phyloP scores from a whole-genome alignment of 306 rosid genomes.

The Cicer judaicum region DNA sequence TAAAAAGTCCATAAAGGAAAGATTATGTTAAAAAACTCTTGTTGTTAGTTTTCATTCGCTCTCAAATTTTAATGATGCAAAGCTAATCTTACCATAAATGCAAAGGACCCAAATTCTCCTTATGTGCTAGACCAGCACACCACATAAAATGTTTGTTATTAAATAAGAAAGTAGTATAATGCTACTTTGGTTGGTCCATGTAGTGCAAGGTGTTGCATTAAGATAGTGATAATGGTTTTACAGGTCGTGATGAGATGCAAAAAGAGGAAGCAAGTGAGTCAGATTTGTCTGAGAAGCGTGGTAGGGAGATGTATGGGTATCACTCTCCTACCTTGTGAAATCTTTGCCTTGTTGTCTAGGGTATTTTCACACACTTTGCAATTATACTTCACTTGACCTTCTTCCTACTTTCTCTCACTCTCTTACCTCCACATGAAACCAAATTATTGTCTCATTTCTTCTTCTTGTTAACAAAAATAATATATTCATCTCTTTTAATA shows the following conservation, averaged over 20 bases:
- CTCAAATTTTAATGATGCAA: constrained; percentile 41
- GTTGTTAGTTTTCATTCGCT: not conserved
- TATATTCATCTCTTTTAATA: too few species aligned
- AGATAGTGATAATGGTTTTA: constrained; percentile 52
- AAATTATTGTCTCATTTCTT: not conserved
- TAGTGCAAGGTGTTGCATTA: constrained; percentile 53
- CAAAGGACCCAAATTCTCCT: constrained; percentile 37
- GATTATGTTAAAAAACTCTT: not conserved
- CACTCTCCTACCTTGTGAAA: constrained; percentile 53
- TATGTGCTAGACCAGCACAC: constrained; percentile 42
- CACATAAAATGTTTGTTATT: constrained; percentile 47
- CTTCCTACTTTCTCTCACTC: constrained; percentile 43
- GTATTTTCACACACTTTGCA: constrained; percentile 60
- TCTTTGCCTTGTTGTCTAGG: constrained; percentile 60
- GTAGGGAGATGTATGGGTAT: constrained; percentile 13
- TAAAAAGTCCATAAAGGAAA: not conserved
- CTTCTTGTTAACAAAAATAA: too few species aligned
- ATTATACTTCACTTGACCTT: constrained; percentile 49
- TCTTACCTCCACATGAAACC: constrained; percentile 47
- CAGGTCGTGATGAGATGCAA: constrained; percentile 84
- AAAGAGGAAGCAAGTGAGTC: constrained; percentile 46
- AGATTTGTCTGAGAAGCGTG: constrained; percentile 50
- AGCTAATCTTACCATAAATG: constrained; percentile 27
- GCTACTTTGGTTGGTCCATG: constrained; percentile 52
- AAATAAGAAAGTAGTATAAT: constrained; percentile 33